Percentiles rank a stretch among this genome's conserved stretches.
Evolutionary conservation across 768 basidiomycete species (phyloP).

Genomic region (Mycena albidolilacea): DNA sequence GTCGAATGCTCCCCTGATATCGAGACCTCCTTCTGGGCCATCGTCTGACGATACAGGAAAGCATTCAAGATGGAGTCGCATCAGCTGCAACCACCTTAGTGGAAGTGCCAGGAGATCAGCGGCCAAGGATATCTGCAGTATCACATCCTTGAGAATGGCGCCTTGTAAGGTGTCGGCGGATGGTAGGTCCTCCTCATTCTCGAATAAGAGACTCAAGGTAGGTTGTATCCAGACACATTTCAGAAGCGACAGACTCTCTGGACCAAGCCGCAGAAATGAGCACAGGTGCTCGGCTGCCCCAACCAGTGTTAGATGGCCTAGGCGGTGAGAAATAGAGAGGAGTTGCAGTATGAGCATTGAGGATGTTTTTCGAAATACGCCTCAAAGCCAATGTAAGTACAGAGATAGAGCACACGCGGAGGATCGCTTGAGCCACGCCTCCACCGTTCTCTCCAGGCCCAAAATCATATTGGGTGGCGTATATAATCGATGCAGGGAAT

Average conservation of each 20-base stretch:
- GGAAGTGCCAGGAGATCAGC: not conserved
- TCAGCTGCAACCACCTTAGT: constrained; percentile 10
- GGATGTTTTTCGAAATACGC: too few species aligned
- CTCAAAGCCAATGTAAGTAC: not conserved
- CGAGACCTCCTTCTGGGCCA: not conserved
- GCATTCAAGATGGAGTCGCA: not conserved
- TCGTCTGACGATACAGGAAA: not conserved
- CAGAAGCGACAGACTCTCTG: not conserved
- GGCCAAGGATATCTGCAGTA: not conserved
- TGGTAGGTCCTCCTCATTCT: not conserved
- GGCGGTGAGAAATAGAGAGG: not conserved
- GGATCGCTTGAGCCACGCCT: too few species aligned
- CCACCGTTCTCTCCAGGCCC: not conserved
- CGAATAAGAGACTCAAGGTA: not conserved
- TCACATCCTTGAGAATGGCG: not conserved
- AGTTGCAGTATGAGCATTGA: not conserved
- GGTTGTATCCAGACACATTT: not conserved
- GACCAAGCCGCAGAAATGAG: not conserved
- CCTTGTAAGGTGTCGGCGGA: not conserved
- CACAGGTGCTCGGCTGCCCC: not conserved
- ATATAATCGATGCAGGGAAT: not conserved
- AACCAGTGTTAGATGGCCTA: not conserved
- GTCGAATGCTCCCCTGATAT: not conserved
- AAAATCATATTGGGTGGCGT: not conserved
- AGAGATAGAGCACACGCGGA: not conserved